A percentile compares a stretch with the other conserved stretches of the same genome.
phyloP scores from a whole-genome alignment of 176 grass and related monocot species.

The Carex cristatella region DNA sequence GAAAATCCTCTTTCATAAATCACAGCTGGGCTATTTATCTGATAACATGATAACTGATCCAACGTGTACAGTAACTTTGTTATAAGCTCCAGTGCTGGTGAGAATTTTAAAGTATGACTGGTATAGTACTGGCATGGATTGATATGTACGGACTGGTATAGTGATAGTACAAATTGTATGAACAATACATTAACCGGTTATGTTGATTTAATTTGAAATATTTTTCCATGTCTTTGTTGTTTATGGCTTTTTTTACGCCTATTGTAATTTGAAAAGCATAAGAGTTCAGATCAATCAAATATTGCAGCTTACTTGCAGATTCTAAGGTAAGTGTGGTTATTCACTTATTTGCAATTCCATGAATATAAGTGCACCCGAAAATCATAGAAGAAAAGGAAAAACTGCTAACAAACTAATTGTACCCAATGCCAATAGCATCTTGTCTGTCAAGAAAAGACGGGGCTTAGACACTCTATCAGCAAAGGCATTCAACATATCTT shows the following conservation, averaged over 20 bases:
- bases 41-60: background rate
- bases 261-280: background rate
- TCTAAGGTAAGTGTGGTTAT: background rate
- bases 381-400: background rate
- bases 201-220: background rate
- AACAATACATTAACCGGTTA: background rate
- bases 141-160: background rate
- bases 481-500: constrained; percentile 87
- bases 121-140: background rate
- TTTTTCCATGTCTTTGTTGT: background rate
- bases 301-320: background rate
- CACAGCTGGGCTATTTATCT: background rate
- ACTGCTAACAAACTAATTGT: background rate
- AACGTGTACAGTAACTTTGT: background rate
- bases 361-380: background rate
- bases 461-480: constrained; percentile 83
- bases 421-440: constrained; percentile 85
- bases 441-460: constrained; percentile 75
- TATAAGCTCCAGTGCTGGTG: background rate
- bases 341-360: background rate
- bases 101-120: background rate
- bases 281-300: background rate
- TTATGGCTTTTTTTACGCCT: background rate
- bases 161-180: background rate
- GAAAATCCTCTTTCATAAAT: background rate